phyloP scores from a whole-genome alignment of 2,329 filamentous ascomycete species.

The Paecilomyces variotii region DNA sequence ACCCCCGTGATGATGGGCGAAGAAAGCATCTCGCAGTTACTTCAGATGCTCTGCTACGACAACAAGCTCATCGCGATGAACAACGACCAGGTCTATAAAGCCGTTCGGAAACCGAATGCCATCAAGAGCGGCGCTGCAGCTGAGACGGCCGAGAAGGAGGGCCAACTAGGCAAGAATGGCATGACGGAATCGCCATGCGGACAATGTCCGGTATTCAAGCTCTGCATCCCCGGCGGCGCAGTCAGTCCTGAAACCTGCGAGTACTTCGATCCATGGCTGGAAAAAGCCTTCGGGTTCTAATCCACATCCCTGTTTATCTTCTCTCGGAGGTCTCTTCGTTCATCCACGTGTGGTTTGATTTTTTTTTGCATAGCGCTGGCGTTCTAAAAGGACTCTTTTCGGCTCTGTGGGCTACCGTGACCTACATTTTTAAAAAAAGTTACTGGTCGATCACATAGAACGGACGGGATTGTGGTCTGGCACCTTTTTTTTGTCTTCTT shows the following conservation, averaged over 20 bases:
- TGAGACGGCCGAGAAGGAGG: conserved; percentile 26
- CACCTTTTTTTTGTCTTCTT: neutral
- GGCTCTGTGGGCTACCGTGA: neutral
- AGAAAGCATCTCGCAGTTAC: conserved; percentile 72
- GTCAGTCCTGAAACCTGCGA: conserved; percentile 85
- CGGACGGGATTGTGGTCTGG: neutral
- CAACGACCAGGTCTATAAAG: conserved; percentile 43
- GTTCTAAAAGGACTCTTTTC: conserved; percentile 12
- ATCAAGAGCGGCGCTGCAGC: conserved; percentile 24
- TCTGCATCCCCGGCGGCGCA: conserved; percentile 84
- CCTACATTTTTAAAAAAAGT: neutral
- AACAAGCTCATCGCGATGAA: conserved; percentile 63
- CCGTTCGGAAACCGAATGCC: conserved; percentile 32
- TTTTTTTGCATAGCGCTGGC: conserved; percentile 32
- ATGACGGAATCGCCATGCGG: conserved; percentile 87
- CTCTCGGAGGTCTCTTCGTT: neutral
- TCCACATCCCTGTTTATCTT: conserved; percentile 1
- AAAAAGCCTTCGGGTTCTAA: conserved; percentile 29
- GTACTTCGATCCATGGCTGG: conserved; percentile 83
- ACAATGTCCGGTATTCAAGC: conserved; percentile 81
- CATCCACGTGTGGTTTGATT: neutral
- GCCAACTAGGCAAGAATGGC: conserved; percentile 55
- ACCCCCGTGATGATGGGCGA: conserved; percentile 63
- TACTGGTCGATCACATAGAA: neutral
- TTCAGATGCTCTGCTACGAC: conserved; percentile 85